Conservation (phyloP, 768 basidiomycete species). For the Suillus placidus region DNA sequence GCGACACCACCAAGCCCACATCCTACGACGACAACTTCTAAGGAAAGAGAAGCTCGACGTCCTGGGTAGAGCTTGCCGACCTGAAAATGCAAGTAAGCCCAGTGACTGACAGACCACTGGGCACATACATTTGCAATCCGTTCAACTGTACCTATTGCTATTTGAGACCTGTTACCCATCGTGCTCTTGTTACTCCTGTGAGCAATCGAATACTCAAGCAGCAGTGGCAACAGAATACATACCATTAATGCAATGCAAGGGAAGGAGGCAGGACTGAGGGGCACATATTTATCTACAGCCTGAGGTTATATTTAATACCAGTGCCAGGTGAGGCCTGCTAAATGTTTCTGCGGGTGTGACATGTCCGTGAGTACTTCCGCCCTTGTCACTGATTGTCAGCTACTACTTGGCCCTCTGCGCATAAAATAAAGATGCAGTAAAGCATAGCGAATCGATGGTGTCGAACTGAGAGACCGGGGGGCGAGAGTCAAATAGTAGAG, state of each 20-base stretch:
- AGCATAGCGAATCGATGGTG: neutral
- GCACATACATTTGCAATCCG: neutral
- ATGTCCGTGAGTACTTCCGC: constrained; percentile 5
- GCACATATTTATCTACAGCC: neutral
- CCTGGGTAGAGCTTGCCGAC: constrained; percentile 25
- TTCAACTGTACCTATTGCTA: neutral
- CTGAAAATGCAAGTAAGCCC: constrained; percentile 2
- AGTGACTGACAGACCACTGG: neutral
- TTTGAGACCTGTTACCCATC: neutral
- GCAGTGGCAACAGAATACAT: neutral
- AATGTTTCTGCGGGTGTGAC: constrained; percentile 20
- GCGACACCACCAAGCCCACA: constrained; percentile 54
- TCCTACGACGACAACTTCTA: constrained; percentile 49
- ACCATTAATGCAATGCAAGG: neutral
- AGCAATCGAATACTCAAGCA: neutral
- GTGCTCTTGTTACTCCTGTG: constrained; percentile 5
- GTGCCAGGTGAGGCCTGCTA: constrained; percentile 8
- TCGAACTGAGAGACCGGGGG: neutral
- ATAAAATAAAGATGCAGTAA: too few relatives aligned
- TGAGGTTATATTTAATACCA: constrained; percentile 15
- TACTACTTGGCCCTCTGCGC: neutral
- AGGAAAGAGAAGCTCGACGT: constrained; percentile 25
- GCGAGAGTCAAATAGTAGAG: neutral
- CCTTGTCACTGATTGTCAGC: neutral
- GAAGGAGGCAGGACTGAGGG: neutral